Evolutionary conservation across 2,329 filamentous ascomycete genomes (phyloP), one percentile per base, ranked within the genome.

Genomic region (Ceratocystiopsis sp.): DNA sequence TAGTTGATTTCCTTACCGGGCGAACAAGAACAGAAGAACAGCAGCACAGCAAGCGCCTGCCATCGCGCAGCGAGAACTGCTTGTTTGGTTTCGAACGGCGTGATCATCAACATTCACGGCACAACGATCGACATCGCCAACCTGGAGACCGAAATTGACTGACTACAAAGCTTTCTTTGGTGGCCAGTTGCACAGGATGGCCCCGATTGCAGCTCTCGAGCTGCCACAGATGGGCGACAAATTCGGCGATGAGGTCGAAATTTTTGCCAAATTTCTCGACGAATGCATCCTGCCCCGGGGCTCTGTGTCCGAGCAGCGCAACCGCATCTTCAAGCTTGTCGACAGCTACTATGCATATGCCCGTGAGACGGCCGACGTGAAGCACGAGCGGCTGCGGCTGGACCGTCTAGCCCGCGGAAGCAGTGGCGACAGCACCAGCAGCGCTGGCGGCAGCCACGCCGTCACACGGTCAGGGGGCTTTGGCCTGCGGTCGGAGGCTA

Each of bases 181-280:
- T 29, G 25, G 25, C 25, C 10, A 29, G 6, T 29, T 11, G 10
- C 6, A 29, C 25, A 29, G 25, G 10, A 29, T 29, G 25, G 25
- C 25, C 25, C 5, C 9, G 25, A 29, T 10, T 8, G 25, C 6
- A 29, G 25, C 25, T 4, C 25, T 29, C 25, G 25, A 29, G 7
- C 25, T 29, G 6, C 25, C 25, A 8, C 5, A 6, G 25, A 29
- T 29, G 6, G 25, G 25, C 9, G 25, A 35, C 4, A 70, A 73
- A 37, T 76, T 84, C 32, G 81, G 82, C 41, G 75, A 78, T 48
- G 85, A 94, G 60, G 84, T 93, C 46, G 85, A 94, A 61, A 71
- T 76, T 38, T 95, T 95, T 56, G 86, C 87, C 35, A 80, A 82
- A 55, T 74, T 75, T 42, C 70, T 95, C 18, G 87, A 95, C 61